phyloP scores from a whole-genome alignment of 2,329 filamentous ascomycete species.

The Ophiostoma australiae region DNA sequence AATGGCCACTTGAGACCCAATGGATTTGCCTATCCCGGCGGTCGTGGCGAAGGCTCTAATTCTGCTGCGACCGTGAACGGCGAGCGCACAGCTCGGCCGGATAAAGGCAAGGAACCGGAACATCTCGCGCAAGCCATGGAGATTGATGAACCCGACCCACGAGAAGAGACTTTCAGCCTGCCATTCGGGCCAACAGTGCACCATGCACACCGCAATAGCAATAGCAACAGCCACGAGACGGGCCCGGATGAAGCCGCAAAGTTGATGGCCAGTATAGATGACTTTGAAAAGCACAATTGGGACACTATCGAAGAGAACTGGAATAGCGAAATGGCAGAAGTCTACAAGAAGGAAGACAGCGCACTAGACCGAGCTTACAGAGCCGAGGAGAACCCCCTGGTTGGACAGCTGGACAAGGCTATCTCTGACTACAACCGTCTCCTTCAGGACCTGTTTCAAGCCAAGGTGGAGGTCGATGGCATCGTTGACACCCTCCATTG shows the following conservation, averaged over 20 bases:
- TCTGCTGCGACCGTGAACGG: background rate
- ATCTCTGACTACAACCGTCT: constrained; percentile 37
- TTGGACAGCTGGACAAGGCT: constrained; percentile 36
- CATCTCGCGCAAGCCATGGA: background rate
- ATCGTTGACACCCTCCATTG: constrained; percentile 23
- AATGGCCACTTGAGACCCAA: background rate
- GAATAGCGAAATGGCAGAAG: constrained; percentile 27
- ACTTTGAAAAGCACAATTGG: constrained; percentile 30
- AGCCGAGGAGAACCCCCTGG: constrained; percentile 32
- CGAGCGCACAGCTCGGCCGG: background rate
- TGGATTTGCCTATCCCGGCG: background rate
- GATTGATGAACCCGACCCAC: background rate
- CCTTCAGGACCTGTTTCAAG: constrained; percentile 37
- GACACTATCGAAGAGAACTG: constrained; percentile 38
- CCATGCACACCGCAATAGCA: background rate
- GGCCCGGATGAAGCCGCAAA: background rate
- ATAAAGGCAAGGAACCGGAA: constrained; percentile 11
- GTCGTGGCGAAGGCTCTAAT: background rate
- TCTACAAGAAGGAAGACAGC: constrained; percentile 31
- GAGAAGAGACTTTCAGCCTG: background rate
- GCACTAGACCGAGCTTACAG: constrained; percentile 35
- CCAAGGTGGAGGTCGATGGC: constrained; percentile 28
- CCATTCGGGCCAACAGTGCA: background rate
- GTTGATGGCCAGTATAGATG: background rate
- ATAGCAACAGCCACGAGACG: background rate